Conservation (phyloP, 768 basidiomycete species). For the Podaxis rugospora region DNA sequence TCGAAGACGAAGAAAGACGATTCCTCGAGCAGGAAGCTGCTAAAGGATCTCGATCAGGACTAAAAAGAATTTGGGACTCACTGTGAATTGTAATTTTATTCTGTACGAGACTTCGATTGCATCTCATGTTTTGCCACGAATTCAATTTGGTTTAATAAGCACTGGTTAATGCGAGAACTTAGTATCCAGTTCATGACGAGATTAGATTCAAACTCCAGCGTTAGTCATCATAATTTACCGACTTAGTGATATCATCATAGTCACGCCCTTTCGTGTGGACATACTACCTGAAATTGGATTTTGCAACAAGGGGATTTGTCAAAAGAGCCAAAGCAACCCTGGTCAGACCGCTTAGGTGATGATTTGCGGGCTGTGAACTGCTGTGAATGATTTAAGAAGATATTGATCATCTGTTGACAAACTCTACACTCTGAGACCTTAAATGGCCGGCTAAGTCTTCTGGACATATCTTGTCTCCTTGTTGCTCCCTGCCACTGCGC, state of each 20-base stretch:
- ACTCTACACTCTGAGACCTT: neutral
- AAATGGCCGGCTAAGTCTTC: neutral
- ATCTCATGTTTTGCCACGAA: neutral
- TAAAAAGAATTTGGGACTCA: slow-evolving; percentile 33
- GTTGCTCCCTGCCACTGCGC: neutral
- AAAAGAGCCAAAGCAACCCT: neutral
- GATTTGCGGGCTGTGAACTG: neutral
- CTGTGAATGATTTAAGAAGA: neutral
- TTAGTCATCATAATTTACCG: neutral
- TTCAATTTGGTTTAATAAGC: no score
- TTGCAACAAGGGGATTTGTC: neutral
- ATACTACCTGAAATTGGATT: neutral
- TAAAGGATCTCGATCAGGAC: slow-evolving; percentile 29
- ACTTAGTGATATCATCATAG: neutral
- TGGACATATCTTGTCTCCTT: neutral
- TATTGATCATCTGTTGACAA: neutral
- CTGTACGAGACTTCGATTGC: neutral
- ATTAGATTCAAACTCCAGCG: no score
- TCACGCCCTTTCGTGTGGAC: neutral
- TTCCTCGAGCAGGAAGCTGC: slow-evolving; percentile 40
- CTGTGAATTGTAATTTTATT: slow-evolving; percentile 20
- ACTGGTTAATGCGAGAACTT: no score
- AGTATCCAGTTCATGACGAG: no score
- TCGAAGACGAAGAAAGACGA: slow-evolving; percentile 59
- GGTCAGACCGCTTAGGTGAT: neutral